phyloP scores from a whole-genome alignment of 2,329 filamentous ascomycete genomes.

The Xylogone sp. region DNA sequence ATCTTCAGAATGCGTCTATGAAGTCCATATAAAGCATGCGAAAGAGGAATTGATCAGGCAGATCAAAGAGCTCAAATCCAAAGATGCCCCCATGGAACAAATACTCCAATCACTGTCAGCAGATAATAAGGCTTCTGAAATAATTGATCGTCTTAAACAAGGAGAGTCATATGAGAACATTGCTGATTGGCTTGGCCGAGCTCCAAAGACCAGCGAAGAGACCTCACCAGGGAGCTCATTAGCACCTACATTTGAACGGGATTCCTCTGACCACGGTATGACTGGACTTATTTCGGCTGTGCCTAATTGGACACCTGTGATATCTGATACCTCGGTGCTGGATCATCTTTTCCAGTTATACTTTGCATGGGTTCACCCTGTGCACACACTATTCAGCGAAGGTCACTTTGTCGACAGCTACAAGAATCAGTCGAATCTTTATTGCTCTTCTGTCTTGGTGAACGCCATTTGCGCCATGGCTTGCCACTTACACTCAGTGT shows the following conservation, averaged over 20 bases:
- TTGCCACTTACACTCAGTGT: constrained; percentile 23
- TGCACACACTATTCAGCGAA: constrained; percentile 29
- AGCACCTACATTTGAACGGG: constrained; percentile 16
- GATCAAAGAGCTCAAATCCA: constrained; percentile 25
- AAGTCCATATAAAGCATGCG: constrained; percentile 30
- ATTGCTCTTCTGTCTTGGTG: constrained; percentile 26
- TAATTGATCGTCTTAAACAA: constrained; percentile 24
- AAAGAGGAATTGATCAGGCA: constrained; percentile 30
- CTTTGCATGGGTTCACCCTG: constrained; percentile 31
- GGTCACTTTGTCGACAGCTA: constrained; percentile 25
- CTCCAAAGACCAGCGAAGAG: constrained; percentile 15
- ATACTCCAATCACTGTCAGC: constrained; percentile 25
- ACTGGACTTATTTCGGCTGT: constrained; percentile 5
- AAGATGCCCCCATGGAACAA: constrained; percentile 23
- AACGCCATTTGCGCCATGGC: constrained; percentile 31
- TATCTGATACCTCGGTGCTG: constrained; percentile 17
- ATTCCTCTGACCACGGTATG: constrained; percentile 22
- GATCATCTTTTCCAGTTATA: constrained; percentile 30
- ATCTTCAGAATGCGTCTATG: constrained; percentile 25
- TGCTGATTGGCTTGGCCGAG: constrained; percentile 23
- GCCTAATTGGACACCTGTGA: constrained; percentile 25
- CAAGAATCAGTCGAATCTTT: constrained; percentile 11
- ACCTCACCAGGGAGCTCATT: constrained; percentile 22
- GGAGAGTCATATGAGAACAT: constrained; percentile 25
- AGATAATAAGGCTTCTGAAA: constrained; percentile 25